Conservation (phyloP, 2,329 filamentous ascomycete species). For the Arthroderma sp. region DNA sequence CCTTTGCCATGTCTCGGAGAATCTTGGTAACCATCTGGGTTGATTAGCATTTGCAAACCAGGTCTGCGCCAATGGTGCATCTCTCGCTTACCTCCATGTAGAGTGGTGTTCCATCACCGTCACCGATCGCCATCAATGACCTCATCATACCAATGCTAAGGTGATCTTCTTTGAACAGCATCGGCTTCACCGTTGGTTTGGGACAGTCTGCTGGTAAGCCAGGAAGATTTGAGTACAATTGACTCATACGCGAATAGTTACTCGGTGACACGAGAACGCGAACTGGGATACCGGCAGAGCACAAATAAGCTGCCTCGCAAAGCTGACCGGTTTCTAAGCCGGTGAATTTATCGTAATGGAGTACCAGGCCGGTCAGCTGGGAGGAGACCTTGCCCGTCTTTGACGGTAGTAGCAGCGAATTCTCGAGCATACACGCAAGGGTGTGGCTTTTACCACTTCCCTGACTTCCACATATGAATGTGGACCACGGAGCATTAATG, state of each 20-base stretch:
- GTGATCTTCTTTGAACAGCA: slow-evolving; percentile 38
- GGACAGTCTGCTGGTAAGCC: slow-evolving; percentile 18
- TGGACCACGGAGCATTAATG: slow-evolving; percentile 44
- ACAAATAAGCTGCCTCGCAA: slow-evolving; percentile 47
- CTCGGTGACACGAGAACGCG: slow-evolving; percentile 42
- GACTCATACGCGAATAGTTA: slow-evolving; percentile 34
- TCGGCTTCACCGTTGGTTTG: slow-evolving; percentile 34
- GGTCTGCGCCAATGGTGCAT: background rate
- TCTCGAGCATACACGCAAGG: slow-evolving; percentile 45
- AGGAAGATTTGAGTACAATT: slow-evolving; percentile 32
- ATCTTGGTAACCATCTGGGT: slow-evolving; percentile 35
- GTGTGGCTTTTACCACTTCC: slow-evolving; percentile 53
- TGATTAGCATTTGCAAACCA: background rate
- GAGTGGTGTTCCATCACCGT: slow-evolving; percentile 33
- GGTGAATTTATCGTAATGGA: slow-evolving; percentile 44
- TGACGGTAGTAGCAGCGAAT: slow-evolving; percentile 22
- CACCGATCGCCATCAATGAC: slow-evolving; percentile 43
- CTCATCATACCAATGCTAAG: slow-evolving; percentile 44
- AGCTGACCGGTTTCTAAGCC: slow-evolving; percentile 24
- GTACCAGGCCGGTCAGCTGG: slow-evolving; percentile 43
- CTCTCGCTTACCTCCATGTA: slow-evolving; percentile 36
- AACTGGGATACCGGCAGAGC: slow-evolving; percentile 38
- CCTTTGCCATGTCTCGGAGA: slow-evolving; percentile 40
- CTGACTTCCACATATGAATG: slow-evolving; percentile 53
- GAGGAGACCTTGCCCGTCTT: slow-evolving; percentile 33